Percentiles rank a stretch among this genome's conserved stretches.
These are phyloP conservation scores for Dalbergia cochinchinensis DNA, from an alignment of 306 rosid species.

Conservation along the genomic window DNA sequence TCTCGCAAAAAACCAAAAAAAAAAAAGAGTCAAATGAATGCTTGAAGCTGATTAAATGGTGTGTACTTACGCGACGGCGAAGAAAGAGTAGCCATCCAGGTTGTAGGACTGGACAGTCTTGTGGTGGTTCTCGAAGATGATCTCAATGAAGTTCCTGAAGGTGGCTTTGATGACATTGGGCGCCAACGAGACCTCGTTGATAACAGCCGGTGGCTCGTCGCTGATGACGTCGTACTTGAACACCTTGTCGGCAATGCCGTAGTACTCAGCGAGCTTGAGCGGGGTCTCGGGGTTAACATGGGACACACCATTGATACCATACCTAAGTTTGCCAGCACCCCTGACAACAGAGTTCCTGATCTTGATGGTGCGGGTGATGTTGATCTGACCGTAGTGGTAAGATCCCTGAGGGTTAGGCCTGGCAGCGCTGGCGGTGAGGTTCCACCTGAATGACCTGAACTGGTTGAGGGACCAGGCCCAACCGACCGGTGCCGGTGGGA, in stretches of 20 bases:
- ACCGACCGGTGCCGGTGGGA: conserved; percentile 66
- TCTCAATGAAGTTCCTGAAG: conserved; percentile 66
- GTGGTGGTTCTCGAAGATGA: conserved; percentile 83
- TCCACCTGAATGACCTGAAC: conserved; percentile 88
- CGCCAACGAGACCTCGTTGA: neutral
- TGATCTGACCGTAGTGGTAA: conserved; percentile 77
- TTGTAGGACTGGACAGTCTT: conserved; percentile 76
- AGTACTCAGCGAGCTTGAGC: conserved; percentile 84
- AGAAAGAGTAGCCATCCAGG: conserved; percentile 76
- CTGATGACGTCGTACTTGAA: conserved; percentile 62
- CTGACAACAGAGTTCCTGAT: conserved; percentile 53
- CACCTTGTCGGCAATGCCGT: conserved; percentile 49
- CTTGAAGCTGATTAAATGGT: no score
- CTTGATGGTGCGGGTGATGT: conserved; percentile 82
- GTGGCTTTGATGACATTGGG: conserved; percentile 65
- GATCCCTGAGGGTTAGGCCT: conserved; percentile 98
- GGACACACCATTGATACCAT: conserved; percentile 74
- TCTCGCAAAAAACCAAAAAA: no score
- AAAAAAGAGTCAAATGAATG: no score
- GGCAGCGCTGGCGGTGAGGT: conserved; percentile 89
- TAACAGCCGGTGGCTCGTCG: conserved; percentile 34
- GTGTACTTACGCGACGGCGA: conserved; percentile 62
- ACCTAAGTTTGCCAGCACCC: conserved; percentile 70
- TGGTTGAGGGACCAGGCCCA: conserved; percentile 95
- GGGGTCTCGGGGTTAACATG: conserved; percentile 71